A percentile compares a stretch with the other conserved stretches of the same genome.
phyloP scores from a whole-genome alignment of 2,329 filamentous ascomycete species.

The Colletotrichum godetiae region DNA sequence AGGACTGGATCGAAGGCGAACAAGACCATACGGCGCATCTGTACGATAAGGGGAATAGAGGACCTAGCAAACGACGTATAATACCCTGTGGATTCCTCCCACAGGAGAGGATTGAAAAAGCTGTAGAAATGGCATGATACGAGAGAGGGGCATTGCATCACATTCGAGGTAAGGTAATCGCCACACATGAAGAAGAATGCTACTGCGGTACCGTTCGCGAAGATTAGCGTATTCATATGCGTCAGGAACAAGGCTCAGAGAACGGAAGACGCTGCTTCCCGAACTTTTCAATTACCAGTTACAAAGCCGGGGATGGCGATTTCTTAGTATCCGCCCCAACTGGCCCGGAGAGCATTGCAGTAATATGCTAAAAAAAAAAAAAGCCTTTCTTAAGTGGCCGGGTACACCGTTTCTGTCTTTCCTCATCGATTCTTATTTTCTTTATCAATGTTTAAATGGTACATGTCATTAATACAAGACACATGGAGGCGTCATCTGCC shows the following conservation, averaged over 20 bases:
- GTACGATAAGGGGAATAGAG: neutral
- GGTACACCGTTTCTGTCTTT: neutral
- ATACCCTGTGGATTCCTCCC: neutral
- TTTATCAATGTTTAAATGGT: constrained; percentile 9
- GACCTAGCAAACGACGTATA: neutral
- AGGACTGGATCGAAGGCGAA: neutral
- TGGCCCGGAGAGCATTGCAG: neutral
- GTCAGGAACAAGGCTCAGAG: neutral
- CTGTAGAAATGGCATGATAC: neutral
- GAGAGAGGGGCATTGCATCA: neutral
- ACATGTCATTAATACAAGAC: constrained; percentile 28
- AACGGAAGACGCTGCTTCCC: neutral
- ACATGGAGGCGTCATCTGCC: constrained; percentile 7
- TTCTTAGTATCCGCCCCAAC: neutral
- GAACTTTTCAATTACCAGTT: neutral
- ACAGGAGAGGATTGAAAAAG: neutral
- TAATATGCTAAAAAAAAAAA: neutral
- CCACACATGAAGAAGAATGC: neutral
- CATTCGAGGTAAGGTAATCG: neutral
- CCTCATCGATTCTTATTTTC: neutral
- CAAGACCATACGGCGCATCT: neutral
- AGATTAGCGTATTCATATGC: neutral
- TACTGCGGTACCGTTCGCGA: neutral
- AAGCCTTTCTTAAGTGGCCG: neutral
- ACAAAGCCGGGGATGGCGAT: neutral